Conservation (phyloP, 208 protist species). For the Entamoeba moshkovskii region DNA sequence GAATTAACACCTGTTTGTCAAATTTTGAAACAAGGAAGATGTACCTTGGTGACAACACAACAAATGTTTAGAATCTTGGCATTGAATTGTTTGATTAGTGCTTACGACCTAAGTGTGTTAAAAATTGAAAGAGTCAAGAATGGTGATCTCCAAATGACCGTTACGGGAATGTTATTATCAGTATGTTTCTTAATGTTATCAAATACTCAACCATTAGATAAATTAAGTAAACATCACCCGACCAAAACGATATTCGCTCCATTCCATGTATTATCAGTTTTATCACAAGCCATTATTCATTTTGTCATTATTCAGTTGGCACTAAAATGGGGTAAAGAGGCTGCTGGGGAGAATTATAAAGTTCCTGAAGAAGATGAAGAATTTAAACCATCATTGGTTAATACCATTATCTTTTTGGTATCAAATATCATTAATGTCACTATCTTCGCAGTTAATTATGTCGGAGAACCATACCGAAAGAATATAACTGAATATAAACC, state of each 20-base stretch:
- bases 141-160: constrained; percentile 83
- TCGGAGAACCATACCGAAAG: constrained; percentile 50
- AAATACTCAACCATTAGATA: constrained; percentile 54
- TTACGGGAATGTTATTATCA: constrained; percentile 70
- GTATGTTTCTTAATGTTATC: constrained; percentile 91
- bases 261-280: constrained; percentile 75
- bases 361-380: constrained; percentile 48
- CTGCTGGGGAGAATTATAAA: not conserved
- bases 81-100: constrained; percentile 83
- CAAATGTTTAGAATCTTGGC: constrained; percentile 97
- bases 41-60: constrained; percentile 84
- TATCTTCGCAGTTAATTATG: constrained; percentile 90
- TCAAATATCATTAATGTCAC: constrained; percentile 69
- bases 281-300: constrained; percentile 81
- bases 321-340: constrained; percentile 16
- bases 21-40: constrained; percentile 42
- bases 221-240: constrained; percentile 68
- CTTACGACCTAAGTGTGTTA: constrained; percentile 84
- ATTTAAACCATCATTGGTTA: constrained; percentile 81
- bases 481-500: constrained; percentile 34
- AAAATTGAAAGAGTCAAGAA: constrained; percentile 82
- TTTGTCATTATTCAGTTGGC: constrained; percentile 66
- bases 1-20: not conserved
- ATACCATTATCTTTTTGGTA: constrained; percentile 84
- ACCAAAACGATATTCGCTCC: constrained; percentile 70